phyloP scores from a whole-genome alignment of 805 yeast genomes.

The Barnettozyma siamensis region DNA sequence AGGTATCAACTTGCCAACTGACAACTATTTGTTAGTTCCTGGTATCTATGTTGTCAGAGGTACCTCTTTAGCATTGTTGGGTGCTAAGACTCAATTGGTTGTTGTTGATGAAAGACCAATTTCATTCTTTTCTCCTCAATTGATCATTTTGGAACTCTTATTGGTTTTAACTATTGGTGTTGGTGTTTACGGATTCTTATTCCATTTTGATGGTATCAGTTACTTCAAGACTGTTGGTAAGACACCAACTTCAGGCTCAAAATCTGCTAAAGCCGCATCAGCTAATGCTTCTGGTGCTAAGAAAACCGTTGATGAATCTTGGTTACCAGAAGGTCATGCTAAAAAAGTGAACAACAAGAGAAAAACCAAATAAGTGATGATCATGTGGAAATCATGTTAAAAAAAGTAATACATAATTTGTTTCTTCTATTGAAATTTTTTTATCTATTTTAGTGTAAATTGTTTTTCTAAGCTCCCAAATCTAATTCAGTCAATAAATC shows the following conservation, averaged over 20 bases:
- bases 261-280: conserved; percentile 2
- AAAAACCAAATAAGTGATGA: conserved; percentile 21
- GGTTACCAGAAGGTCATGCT: conserved; percentile 57
- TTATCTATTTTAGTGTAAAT: background rate
- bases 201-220: conserved; percentile 38
- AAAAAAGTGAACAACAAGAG: conserved; percentile 30
- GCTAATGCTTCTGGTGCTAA: conserved; percentile 21
- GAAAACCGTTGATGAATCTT: conserved; percentile 38
- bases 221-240: conserved; percentile 34
- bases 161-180: conserved; percentile 44
- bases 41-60: conserved; percentile 46
- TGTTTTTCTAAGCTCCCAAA: conserved; percentile 33
- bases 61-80: conserved; percentile 46
- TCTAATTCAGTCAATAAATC: conserved; percentile 32
- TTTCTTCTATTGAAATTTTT: background rate
- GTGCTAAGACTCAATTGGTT: conserved; percentile 53
- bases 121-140: conserved; percentile 67
- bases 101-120: conserved; percentile 58
- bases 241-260: conserved; percentile 19
- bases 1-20: conserved; percentile 51
- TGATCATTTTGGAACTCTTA: conserved; percentile 55
- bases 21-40: conserved; percentile 55
- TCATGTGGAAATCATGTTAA: no score
- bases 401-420: background rate
- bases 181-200: conserved; percentile 39